A percentile compares a stretch with the other conserved stretches of the same genome.
Conservation (phyloP, 2,329 filamentous ascomycete genomes). For the Xylariaceae sp. region DNA sequence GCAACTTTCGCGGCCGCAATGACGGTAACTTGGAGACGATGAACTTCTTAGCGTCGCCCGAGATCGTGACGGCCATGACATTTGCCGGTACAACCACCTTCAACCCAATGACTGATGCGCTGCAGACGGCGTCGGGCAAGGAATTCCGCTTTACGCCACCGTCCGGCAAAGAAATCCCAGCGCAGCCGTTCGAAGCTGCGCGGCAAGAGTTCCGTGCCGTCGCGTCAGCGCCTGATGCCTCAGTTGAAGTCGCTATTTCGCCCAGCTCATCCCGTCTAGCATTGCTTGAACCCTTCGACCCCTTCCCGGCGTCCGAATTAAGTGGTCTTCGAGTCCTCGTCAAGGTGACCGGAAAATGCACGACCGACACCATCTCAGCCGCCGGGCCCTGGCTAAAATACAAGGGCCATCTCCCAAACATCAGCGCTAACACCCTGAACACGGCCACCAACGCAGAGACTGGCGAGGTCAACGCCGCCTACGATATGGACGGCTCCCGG, state of each 20-base stretch:
- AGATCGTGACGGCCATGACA: conserved; percentile 93
- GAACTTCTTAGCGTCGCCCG: conserved; percentile 97
- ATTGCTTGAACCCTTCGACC: conserved; percentile 80
- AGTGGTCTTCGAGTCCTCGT: conserved; percentile 78
- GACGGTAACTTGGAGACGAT: conserved; percentile 95
- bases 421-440: conserved; percentile 94
- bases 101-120: conserved; percentile 86
- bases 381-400: conserved; percentile 98
- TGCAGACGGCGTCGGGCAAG: conserved; percentile 74
- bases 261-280: conserved; percentile 88
- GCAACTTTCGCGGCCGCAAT: conserved; percentile 95
- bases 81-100: conserved; percentile 92
- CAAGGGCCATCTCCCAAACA: conserved; percentile 98
- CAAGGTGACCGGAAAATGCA: conserved; percentile 97
- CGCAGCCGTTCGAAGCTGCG: conserved; percentile 66
- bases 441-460: conserved; percentile 90
- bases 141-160: conserved; percentile 83
- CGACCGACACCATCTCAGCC: conserved; percentile 96
- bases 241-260: conserved; percentile 69
- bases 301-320: conserved; percentile 76
- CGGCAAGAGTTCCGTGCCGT: conserved; percentile 64
- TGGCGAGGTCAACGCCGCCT: conserved; percentile 85
- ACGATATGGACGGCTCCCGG: conserved; percentile 71
- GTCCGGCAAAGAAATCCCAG: conserved; percentile 61
- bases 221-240: conserved; percentile 66